Conservation (phyloP, 1,139 yeast genomes). For the Yamadazyma aaseri region DNA sequence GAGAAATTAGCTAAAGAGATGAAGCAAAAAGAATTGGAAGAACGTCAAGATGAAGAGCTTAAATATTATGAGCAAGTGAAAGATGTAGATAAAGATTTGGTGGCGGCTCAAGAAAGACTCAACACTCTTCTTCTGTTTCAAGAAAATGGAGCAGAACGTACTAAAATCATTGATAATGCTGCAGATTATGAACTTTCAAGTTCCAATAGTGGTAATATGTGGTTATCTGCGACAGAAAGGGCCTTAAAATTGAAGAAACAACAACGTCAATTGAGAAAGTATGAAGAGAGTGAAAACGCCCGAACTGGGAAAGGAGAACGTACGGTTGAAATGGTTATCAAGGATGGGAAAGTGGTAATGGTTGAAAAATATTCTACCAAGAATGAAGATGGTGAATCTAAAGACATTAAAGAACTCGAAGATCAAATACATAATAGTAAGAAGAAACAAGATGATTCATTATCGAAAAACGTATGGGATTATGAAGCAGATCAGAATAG, state of each 20-base stretch:
- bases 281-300: constrained; percentile 56
- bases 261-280: constrained; percentile 66
- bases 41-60: constrained; percentile 36
- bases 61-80: constrained; percentile 32
- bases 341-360: constrained; percentile 75
- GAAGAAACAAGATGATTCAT: constrained; percentile 13
- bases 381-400: constrained; percentile 20
- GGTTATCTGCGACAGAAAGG: constrained; percentile 89
- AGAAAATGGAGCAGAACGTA: constrained; percentile 83
- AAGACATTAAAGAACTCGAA: constrained; percentile 30
- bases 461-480: constrained; percentile 49
- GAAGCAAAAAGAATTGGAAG: constrained; percentile 24
- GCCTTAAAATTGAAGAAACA: constrained; percentile 81
- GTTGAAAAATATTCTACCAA: constrained; percentile 32
- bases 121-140: constrained; percentile 78
- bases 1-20: constrained; percentile 24
- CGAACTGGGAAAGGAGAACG: constrained; percentile 72
- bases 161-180: constrained; percentile 89
- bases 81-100: constrained; percentile 51
- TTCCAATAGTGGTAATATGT: constrained; percentile 53
- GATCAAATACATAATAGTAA: constrained; percentile 22
- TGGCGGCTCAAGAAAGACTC: constrained; percentile 68
- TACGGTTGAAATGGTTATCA: constrained; percentile 73
- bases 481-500: constrained; percentile 48
- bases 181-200: constrained; percentile 75